Evolutionary conservation across 352 stramenopile species (phyloP).

Genomic region (Nothophytophthora sp.): DNA sequence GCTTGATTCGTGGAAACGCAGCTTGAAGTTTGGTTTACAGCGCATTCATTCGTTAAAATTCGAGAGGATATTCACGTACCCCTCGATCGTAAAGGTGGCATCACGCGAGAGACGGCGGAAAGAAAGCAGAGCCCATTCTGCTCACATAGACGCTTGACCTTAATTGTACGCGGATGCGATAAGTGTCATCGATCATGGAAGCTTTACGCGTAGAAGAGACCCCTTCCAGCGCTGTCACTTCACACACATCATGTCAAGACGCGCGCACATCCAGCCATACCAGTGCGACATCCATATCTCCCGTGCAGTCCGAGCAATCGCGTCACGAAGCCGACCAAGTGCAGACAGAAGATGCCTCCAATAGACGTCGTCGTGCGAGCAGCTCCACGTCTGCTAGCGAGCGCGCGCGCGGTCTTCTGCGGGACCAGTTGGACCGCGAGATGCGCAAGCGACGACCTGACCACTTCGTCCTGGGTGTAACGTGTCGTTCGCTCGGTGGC

Average conservation of each 20-base stretch:
- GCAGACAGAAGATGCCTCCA: not conserved
- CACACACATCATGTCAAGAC: not conserved
- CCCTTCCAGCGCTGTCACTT: not conserved
- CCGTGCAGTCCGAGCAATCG: constrained; percentile 5
- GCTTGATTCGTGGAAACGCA: not conserved
- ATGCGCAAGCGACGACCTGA: constrained; percentile 72
- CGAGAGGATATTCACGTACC: not conserved
- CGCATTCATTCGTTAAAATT: not conserved
- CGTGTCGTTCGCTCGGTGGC: constrained; percentile 67
- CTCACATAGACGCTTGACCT: no score
- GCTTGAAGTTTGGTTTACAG: not conserved
- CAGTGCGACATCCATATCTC: not conserved
- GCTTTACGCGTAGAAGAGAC: constrained; percentile 5
- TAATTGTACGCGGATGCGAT: not conserved
- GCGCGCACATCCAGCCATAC: not conserved
- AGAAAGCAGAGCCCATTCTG: no score
- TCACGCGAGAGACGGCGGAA: no score
- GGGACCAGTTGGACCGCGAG: constrained; percentile 55
- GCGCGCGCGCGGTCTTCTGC: constrained; percentile 3
- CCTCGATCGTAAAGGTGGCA: not conserved
- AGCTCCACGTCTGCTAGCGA: not conserved
- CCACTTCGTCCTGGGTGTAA: constrained; percentile 70
- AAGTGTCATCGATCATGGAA: constrained; percentile 17
- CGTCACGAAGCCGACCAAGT: not conserved
- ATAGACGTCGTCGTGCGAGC: not conserved